Percentiles rank a stretch among this genome's conserved stretches.
Conservation (phyloP, 176 grass and related monocot species). For the Eremochloa ophiuroides region DNA sequence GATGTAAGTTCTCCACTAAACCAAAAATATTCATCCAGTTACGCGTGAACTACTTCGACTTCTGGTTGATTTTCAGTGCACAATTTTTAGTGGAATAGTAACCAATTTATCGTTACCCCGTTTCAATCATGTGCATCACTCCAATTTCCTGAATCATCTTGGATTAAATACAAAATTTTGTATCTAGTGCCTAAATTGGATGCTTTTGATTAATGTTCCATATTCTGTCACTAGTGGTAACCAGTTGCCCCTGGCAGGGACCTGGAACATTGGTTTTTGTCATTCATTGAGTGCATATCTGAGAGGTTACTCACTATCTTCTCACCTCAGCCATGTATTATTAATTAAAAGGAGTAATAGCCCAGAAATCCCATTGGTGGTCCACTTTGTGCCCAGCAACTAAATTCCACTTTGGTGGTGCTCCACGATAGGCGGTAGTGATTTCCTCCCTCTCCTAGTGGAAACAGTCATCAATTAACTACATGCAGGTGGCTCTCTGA, state of each 20-base stretch:
- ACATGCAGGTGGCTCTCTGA: background rate
- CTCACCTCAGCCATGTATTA: slow-evolving; percentile 32
- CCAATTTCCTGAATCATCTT: background rate
- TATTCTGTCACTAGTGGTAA: background rate
- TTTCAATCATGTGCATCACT: background rate
- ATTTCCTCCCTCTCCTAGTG: slow-evolving; percentile 39
- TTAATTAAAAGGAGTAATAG: slow-evolving; percentile 22
- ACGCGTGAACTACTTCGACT: too few relatives aligned
- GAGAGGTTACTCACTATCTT: slow-evolving; percentile 42
- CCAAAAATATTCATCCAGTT: background rate
- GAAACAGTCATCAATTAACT: slow-evolving; percentile 29
- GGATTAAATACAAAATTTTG: background rate
- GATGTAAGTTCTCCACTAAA: background rate
- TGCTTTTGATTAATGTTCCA: too few relatives aligned
- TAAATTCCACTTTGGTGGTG: slow-evolving; percentile 49
- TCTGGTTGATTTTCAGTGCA: background rate
- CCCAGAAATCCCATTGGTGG: slow-evolving; percentile 27
- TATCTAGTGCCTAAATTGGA: too few relatives aligned
- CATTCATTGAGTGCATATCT: slow-evolving; percentile 48
- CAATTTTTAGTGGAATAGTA: background rate
- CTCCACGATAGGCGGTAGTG: slow-evolving; percentile 37
- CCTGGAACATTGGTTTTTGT: background rate
- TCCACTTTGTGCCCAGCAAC: slow-evolving; percentile 27
- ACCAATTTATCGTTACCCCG: background rate
- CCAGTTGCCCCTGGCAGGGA: background rate